Evolutionary conservation across 176 grass and related monocot genomes (phyloP), one percentile per base, ranked within the genome.

Genomic region (Lolium multiflorum): DNA sequence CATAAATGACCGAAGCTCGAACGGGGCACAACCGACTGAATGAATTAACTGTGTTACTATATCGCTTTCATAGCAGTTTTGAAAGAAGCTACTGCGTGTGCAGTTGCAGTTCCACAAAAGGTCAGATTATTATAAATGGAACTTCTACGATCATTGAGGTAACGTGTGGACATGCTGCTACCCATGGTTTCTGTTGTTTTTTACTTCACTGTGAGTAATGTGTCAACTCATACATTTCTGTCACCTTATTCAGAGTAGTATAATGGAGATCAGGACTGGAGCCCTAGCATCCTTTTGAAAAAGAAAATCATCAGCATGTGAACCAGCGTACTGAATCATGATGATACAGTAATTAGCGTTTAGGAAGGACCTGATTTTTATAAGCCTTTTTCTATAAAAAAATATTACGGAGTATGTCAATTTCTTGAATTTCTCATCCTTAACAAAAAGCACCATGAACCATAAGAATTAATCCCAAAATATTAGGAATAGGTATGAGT

Each of bases 1-100:
- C 43, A 48, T 78, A 75, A 65, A 54, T 71, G 35, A 65, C 65
- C 67, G 50, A 74, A 88, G 15, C 60, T 84, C 6, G 17, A 81
- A 21, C 51, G 31, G 37, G 12, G 20, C 43, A 59, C 22, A 25
- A 41, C 47, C 31, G 31, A 28, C 9, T 48, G 46, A 48, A 48
- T 63, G 68, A 82, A 74, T 39, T 18, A 64, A 64, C 1, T 15
- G 21, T 21, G 35, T 16, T 41, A 25, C 51, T 1, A 7, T 75
- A 18, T 74, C 10, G 18, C 64, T 82, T 26, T 47, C 52, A 14
- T 64, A 20, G 20, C 14, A 39, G 44, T 11, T 44, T 49, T 16
- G 9, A 35, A 76, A 67, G 35, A 67, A 76, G 60, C 4, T 65
- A 38, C 56, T 56, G 59, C 21, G 14, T 31, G 28, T 25, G 62